phyloP scores from a whole-genome alignment of 164 flowering plant genomes.

The Vitis amurensis region DNA sequence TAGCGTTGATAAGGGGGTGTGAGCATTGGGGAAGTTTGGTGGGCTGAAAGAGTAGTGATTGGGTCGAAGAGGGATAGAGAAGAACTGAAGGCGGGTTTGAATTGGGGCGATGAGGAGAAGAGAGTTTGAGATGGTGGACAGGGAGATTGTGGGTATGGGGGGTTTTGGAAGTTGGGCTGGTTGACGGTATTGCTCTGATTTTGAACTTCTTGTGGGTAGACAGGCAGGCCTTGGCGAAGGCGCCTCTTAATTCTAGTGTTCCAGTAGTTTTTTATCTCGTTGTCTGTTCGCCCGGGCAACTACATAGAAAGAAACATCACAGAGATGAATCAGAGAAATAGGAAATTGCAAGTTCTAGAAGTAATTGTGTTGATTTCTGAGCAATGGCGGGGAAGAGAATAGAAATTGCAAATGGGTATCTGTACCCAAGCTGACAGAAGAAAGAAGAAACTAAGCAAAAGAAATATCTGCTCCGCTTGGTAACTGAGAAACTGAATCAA shows the following conservation, averaged over 20 bases:
- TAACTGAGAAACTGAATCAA: too few species aligned
- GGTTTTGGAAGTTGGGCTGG: conserved; percentile 3
- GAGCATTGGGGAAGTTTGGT: conserved; percentile 11
- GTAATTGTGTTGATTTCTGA: too few species aligned
- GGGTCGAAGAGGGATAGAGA: conserved; percentile 28
- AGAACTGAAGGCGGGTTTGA: conserved; percentile 13
- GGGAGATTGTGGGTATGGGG: neutral
- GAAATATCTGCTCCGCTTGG: too few species aligned
- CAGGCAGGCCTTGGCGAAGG: conserved; percentile 50
- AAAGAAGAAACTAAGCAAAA: neutral
- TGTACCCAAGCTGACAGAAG: neutral
- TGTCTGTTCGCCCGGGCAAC: conserved; percentile 40
- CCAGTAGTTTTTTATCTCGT: conserved; percentile 51
- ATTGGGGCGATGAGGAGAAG: conserved; percentile 16
- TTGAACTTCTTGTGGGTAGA: conserved; percentile 50
- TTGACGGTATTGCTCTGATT: conserved; percentile 16
- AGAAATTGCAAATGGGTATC: too few species aligned
- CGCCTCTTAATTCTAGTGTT: conserved; percentile 44
- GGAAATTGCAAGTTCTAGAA: too few species aligned
- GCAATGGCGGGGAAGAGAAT: too few species aligned
- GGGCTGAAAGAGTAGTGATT: conserved; percentile 9
- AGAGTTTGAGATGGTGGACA: conserved; percentile 3
- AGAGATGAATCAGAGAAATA: neutral
- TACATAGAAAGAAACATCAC: neutral
- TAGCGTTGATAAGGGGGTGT: conserved; percentile 5